These are phyloP conservation scores for Umbelopsis sp. DNA, from an alignment of 371 early-diverging fungal genomes.

Conservation along the genomic window DNA sequence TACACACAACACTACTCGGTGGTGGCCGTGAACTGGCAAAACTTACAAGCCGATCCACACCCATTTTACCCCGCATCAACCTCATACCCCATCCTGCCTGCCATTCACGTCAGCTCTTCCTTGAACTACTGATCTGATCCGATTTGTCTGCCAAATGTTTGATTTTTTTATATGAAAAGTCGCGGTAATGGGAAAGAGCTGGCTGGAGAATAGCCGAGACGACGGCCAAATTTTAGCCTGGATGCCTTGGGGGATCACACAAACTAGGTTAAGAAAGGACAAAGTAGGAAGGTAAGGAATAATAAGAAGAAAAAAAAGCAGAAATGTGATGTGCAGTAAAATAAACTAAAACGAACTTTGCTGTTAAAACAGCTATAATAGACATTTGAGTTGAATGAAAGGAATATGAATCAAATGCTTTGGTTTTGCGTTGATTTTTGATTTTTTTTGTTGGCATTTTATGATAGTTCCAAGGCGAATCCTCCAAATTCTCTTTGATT, in stretches of 20 bases:
- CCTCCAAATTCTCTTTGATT: neutral
- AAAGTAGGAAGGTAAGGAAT: neutral
- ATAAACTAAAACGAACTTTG: too few relatives aligned
- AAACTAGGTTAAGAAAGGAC: constrained; percentile 13
- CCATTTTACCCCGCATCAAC: too few relatives aligned
- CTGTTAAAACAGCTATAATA: too few relatives aligned
- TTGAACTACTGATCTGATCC: too few relatives aligned
- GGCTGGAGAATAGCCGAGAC: neutral
- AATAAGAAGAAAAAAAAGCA: neutral
- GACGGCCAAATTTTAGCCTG: neutral
- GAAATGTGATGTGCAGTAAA: neutral
- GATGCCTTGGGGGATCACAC: constrained; percentile 15
- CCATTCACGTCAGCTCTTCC: too few relatives aligned
- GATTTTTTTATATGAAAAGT: neutral
- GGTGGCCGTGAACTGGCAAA: too few relatives aligned
- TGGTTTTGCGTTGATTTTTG: too few relatives aligned
- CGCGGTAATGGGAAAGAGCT: neutral
- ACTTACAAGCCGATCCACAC: too few relatives aligned
- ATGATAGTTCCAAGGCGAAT: neutral
- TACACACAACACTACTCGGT: constrained; percentile 6
- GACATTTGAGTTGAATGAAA: too few relatives aligned
- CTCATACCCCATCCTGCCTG: too few relatives aligned
- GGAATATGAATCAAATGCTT: too few relatives aligned
- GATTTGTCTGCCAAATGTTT: neutral
- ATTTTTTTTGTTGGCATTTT: too few relatives aligned